Conservation (phyloP, 1,139 yeast species). For the Kluyveromyces sp. region DNA sequence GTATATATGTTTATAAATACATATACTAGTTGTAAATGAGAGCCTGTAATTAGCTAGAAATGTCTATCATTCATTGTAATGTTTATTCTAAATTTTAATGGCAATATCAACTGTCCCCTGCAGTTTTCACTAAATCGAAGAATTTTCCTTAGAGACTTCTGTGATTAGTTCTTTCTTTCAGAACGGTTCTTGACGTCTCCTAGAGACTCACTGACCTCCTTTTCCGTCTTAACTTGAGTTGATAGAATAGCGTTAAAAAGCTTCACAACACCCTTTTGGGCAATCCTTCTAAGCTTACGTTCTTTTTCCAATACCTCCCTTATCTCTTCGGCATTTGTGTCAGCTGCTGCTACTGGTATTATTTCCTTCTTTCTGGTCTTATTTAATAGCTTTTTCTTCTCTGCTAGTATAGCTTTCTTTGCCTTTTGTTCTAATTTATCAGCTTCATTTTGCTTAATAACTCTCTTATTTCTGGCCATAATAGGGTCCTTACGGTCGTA, state of each 20-base stretch:
- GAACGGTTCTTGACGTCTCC: conserved; percentile 31
- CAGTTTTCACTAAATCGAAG: conserved; percentile 80
- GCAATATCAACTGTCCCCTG: conserved; percentile 38
- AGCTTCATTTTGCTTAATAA: conserved; percentile 65
- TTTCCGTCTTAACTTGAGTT: conserved; percentile 60
- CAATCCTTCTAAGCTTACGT: conserved; percentile 65
- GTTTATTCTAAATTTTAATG: background rate
- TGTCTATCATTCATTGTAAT: background rate
- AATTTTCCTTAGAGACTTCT: conserved; percentile 84
- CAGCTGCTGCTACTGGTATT: conserved; percentile 45
- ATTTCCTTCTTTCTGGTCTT: conserved; percentile 61
- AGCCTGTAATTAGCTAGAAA: too few relatives aligned
- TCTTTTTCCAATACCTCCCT: conserved; percentile 63
- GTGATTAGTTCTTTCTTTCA: conserved; percentile 56
- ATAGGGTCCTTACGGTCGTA: conserved; percentile 86
- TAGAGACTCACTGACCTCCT: conserved; percentile 33
- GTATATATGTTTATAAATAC: background rate
- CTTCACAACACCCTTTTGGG: conserved; percentile 90
- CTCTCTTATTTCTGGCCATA: conserved; percentile 64
- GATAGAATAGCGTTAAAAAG: conserved; percentile 84
- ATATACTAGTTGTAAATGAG: too few relatives aligned
- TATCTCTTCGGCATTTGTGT: conserved; percentile 42
- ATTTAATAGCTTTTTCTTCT: conserved; percentile 62
- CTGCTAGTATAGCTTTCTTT: conserved; percentile 57
- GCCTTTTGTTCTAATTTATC: conserved; percentile 84